Evolutionary conservation across 306 rosid genomes (phyloP), one percentile per base, ranked within the genome.

Genomic region (Casuarina equisetifolia): DNA sequence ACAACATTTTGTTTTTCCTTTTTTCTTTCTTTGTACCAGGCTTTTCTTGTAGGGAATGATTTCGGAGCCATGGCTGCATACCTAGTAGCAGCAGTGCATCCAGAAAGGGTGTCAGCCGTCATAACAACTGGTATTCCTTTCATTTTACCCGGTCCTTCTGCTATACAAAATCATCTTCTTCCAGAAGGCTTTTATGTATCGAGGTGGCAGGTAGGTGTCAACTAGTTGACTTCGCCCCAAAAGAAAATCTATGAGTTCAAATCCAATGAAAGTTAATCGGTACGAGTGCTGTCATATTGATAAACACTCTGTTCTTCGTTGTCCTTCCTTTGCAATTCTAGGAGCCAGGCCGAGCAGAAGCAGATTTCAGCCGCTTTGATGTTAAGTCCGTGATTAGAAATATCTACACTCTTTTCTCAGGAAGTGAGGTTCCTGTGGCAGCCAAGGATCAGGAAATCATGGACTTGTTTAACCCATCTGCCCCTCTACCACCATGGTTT

Each of bases 271-370:
- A 25, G 32, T 25, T 25, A 25, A 25, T 25, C 32, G 32, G 32
- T 25, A 25, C 32, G 32, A 25, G 32, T 25, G 32, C 32, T 25
- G 32, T 46, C 2, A 7, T 46, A 46, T 46, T 46, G 7, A 46
- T 11, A 46, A 46, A 6, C 50, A 46, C 12, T 46, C 50, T 48
- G 51, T 48, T 48, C 2, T 48, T 52, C 32, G 6, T 67, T 4
- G 57, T 9, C 36, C 32, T 57, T 79, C 17, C 51, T 53, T 40
- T 45, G 64, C 10, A 17, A 50, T 62, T 74, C 44, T 72, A 82
- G 90, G 84, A 86, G 64, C 89, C 82, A 9, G 92, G 91, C 53
- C 59, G 86, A 59, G 91, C 91, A 48, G 92, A 88, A 83, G 87
- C 81, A 67, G 91, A 88, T 77, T 88, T 88, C 51, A 82, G 81